These are phyloP conservation scores for Fusarium sp. DNA, from an alignment of 2,329 filamentous ascomycete species.

Conservation along the genomic window DNA sequence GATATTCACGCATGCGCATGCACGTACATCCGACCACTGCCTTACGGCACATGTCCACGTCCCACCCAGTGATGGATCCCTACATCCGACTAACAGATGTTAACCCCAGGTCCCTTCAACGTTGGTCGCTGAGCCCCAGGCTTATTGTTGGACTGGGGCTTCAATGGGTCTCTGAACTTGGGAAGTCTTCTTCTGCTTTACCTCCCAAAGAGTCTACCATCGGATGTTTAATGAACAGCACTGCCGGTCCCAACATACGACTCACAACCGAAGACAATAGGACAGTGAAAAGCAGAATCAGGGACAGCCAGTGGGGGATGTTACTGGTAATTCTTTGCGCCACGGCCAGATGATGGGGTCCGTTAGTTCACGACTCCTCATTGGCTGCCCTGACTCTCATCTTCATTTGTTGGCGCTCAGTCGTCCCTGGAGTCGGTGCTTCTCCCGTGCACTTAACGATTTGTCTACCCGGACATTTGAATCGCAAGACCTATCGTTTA, in stretches of 20 bases:
- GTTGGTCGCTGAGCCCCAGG: conserved; percentile 32
- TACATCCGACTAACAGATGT: conserved; percentile 17
- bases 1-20: conserved; percentile 15
- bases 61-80: conserved; percentile 34
- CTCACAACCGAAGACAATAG: neutral
- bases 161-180: neutral
- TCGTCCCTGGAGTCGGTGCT: neutral
- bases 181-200: neutral
- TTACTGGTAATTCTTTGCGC: conserved; percentile 6
- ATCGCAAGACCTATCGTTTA: conserved; percentile 3
- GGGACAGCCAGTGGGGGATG: conserved; percentile 1
- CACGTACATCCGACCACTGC: conserved; percentile 13
- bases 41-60: conserved; percentile 21
- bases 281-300: conserved; percentile 3
- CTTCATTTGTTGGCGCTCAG: conserved; percentile 8
- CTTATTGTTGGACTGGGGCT: conserved; percentile 1
- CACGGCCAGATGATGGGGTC: conserved; percentile 23
- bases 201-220: neutral
- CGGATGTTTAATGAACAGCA: neutral
- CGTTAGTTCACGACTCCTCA: conserved; percentile 13
- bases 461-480: conserved; percentile 2
- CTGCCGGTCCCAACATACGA: neutral
- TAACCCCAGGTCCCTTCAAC: conserved; percentile 29
- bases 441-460: conserved; percentile 2
- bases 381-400: conserved; percentile 23